Base-by-base conservation (phyloP, 371 early-diverging fungal genomes). In the Apophysomyces sp. region DNA sequence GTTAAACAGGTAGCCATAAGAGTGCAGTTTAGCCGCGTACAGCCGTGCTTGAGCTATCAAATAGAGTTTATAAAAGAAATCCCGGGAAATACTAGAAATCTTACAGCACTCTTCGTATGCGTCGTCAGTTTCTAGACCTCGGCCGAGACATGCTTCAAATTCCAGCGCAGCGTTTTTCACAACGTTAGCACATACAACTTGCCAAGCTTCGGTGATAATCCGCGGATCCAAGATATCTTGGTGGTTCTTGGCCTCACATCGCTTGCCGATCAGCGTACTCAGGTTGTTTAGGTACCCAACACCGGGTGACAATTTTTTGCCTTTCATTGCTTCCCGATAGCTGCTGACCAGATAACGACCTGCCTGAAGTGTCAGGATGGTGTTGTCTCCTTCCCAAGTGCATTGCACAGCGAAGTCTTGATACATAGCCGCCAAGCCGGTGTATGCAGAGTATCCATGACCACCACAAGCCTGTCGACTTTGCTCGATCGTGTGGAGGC, bases 361-460 rank as follows among this genome's bases (percentile, higher is more conserved):
- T 32, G 92, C 84, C 70, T 96, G 96, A 57, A 95, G 84, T 3
- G 94, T 92, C 71, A 94, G 75, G 55, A 96, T 92, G 55, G 95
- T 94, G 74, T 94, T 95, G 74, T 92, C 93, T 65, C 92, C 92
- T 73, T 92, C 95, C 95, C 95, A 94, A 27, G 95, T 94, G 78
- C 95, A 94, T 67, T 94, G 94, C 21, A 95, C 95, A 40, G 94
- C 92, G 78, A 94, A 95, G 76, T 95, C 94, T 60, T 86, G 83
- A 78, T 93, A 93, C 71, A 92, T 87, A 40, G 83, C 83, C 53
- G 96, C 88, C 32, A 96, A 83, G 0, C 95, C 96, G 11, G 94
- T 92, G 82, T 95, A 94, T 27, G 92, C 86, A 51, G 92, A 92
- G 79, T 96, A 96, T 12, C 96, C 96, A 68, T 95, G 96, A 24